Base-by-base conservation (phyloP, 2,329 filamentous ascomycete species). In the Ceratocystis albifundus region DNA sequence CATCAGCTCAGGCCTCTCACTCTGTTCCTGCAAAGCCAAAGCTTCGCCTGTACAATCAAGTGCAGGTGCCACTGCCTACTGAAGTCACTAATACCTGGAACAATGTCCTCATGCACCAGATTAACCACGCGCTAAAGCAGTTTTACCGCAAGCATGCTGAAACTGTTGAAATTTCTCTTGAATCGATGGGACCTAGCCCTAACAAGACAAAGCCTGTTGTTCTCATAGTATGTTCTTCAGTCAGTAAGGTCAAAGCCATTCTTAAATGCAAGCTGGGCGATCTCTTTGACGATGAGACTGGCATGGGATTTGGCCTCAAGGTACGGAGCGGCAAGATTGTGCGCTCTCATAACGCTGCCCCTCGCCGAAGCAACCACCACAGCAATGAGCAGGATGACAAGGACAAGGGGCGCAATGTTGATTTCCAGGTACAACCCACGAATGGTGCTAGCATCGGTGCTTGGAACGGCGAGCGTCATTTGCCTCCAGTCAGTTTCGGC, bases 381-480 rank as follows among this genome's bases (percentile, higher is more conserved):
- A 30, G 32, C 4, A 36, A 59, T 59, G 59, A 25, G 12, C 15
- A 78, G 10, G 68, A 72, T 32, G 72, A 74, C 7, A 68, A 72
- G 0, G 71, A 72, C 15, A 69, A 70, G 1, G 80, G 82, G 0
- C 80, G 80, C 44, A 96, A 95, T 71, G 85, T 85, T 0, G 85
- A 85, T 68, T 93, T 90, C 72, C 92, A 97, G 74, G 80, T 86
- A 71, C 82, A 83, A 25, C 93, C 93, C 0, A 76, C 84, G 0
- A 96, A 92, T 70, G 93, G 93, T 0, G 93, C 93, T 6, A 96
- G 91, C 55, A 96, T 97, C 68, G 93, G 93, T 5, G 92, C 92
- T 0, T 96, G 90, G 80, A 86, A 89, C 63, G 88, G 89, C 67
- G 85, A 91, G 70, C 86, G 89, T 57, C 93, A 96, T 72, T 79